phyloP scores from a whole-genome alignment of 2,329 filamentous ascomycete species.

The Xylogone sp. region DNA sequence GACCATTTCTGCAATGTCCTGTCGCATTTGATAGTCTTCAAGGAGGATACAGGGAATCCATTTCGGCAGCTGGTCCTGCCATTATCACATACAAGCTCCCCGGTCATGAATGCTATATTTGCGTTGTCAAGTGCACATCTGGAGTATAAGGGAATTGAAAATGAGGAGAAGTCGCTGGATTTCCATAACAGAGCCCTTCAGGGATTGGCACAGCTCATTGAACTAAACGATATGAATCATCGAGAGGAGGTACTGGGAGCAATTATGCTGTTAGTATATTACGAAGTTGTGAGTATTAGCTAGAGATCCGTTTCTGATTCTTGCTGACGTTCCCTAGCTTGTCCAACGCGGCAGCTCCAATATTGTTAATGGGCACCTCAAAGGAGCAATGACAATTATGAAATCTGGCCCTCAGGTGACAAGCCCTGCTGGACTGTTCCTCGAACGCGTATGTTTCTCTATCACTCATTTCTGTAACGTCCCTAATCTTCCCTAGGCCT shows the following conservation, averaged over 20 bases:
- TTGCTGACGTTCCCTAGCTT: constrained; percentile 38
- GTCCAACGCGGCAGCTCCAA: constrained; percentile 57
- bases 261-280: constrained; percentile 60
- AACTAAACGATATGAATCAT: constrained; percentile 44
- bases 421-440: constrained; percentile 51
- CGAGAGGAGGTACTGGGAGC: constrained; percentile 56
- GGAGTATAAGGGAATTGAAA: constrained; percentile 54
- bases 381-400: constrained; percentile 60
- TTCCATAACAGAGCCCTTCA: constrained; percentile 59
- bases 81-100: constrained; percentile 48
- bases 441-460: constrained; percentile 49
- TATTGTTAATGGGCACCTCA: constrained; percentile 57
- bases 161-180: constrained; percentile 50
- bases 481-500: constrained; percentile 43
- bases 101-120: constrained; percentile 78
- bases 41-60: constrained; percentile 59
- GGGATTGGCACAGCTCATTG: constrained; percentile 53
- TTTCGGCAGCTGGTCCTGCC: constrained; percentile 62
- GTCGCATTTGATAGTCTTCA: constrained; percentile 62
- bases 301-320: constrained; percentile 3
- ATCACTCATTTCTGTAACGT: neutral
- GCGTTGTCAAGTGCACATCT: constrained; percentile 81
- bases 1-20: constrained; percentile 62
- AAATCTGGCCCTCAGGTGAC: constrained; percentile 39
- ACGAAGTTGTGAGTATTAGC: constrained; percentile 51